Conservation (phyloP, 305 asterid species). For the Fraxinus platypoda region DNA sequence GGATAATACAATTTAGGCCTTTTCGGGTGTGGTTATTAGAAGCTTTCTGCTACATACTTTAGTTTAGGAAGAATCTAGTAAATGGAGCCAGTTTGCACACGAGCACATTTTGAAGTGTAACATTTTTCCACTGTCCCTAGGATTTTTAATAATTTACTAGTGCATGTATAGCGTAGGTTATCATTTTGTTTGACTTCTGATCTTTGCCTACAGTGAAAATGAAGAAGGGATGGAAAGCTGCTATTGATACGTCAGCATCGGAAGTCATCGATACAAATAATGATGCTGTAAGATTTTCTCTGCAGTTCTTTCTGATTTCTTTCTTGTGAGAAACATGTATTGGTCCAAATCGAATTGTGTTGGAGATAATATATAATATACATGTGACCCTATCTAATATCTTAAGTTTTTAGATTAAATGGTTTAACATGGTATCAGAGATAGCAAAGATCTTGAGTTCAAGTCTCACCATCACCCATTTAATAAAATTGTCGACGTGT, state of each 20-base stretch:
- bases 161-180: background rate
- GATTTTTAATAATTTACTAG: background rate
- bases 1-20: background rate
- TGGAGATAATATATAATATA: background rate
- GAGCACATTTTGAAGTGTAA: background rate
- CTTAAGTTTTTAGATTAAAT: background rate
- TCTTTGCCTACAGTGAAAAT: slow-evolving; percentile 44
- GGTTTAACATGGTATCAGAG: background rate
- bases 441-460: background rate
- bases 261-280: slow-evolving; percentile 35
- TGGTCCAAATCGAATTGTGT: background rate
- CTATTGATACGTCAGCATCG: slow-evolving; percentile 34
- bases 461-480: background rate
- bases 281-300: slow-evolving; percentile 43
- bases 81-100: background rate
- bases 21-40: background rate
- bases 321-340: background rate
- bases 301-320: slow-evolving; percentile 8
- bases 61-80: background rate
- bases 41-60: background rate
- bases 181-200: slow-evolving; percentile 6
- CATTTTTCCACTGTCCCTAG: background rate
- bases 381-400: background rate
- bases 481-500: background rate
- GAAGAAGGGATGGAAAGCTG: slow-evolving; percentile 33